A percentile compares a stretch with the other conserved stretches of the same genome.
Conservation (phyloP, 768 basidiomycete genomes). For the Dioszegia hungarica region DNA sequence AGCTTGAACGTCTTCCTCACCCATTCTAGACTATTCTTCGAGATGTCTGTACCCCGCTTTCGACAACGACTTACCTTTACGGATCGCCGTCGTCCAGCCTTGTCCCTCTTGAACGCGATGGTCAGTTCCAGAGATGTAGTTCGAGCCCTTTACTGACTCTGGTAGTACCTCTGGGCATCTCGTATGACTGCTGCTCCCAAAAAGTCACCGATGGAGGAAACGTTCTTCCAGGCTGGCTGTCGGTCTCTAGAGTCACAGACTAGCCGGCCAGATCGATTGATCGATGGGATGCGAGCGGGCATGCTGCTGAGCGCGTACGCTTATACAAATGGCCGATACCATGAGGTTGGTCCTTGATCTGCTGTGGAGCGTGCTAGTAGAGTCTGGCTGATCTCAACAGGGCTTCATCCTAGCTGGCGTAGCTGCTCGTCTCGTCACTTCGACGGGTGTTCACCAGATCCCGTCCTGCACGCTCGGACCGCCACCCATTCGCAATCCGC, state of each 20-base stretch:
- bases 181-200: constrained; percentile 28
- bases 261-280: constrained; percentile 28
- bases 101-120: constrained; percentile 37
- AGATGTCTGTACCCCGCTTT: constrained; percentile 40
- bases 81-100: constrained; percentile 30
- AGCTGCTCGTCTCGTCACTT: constrained; percentile 13
- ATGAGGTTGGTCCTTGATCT: constrained; percentile 24
- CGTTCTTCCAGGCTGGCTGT: constrained; percentile 24
- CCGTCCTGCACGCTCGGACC: constrained; percentile 20
- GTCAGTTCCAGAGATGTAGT: constrained; percentile 11
- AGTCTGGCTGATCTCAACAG: constrained; percentile 10
- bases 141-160: not conserved
- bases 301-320: constrained; percentile 34
- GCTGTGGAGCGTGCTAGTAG: not conserved
- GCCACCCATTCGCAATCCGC: constrained; percentile 16
- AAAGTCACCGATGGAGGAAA: constrained; percentile 18
- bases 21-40: constrained; percentile 36
- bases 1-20: constrained; percentile 33
- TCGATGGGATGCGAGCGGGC: constrained; percentile 33
- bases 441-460: constrained; percentile 40
- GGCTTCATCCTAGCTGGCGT: constrained; percentile 30
- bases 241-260: constrained; percentile 23
- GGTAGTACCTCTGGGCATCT: constrained; percentile 41
- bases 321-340: constrained; percentile 30
- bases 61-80: constrained; percentile 28